Percentiles rank a stretch among this genome's conserved stretches.
phyloP scores from a whole-genome alignment of 352 stramenopile genomes.

The Phytophthora crassamura region DNA sequence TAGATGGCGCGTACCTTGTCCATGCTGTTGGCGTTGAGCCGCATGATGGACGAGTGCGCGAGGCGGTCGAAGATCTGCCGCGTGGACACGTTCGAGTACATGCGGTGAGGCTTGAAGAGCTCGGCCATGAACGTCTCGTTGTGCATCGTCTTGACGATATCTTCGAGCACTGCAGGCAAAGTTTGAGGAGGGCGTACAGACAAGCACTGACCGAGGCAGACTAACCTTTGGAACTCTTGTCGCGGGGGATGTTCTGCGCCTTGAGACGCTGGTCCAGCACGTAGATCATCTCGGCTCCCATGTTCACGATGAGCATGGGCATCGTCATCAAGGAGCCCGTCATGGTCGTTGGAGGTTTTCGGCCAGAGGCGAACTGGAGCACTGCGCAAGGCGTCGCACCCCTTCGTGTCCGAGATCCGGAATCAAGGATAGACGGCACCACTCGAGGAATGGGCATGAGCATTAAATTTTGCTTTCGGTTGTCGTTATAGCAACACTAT shows the following conservation, averaged over 20 bases:
- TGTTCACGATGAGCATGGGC: conserved; percentile 94
- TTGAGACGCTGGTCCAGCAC: conserved; percentile 93
- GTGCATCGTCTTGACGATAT: conserved; percentile 94
- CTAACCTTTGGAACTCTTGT: conserved; percentile 88
- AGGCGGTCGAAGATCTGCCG: conserved; percentile 93
- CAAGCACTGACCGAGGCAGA: not conserved
- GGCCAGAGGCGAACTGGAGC: not conserved
- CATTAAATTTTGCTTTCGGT: too few species aligned
- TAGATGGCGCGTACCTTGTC: conserved; percentile 71
- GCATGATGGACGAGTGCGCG: conserved; percentile 95
- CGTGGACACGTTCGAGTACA: conserved; percentile 91
- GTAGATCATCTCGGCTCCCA: conserved; percentile 95
- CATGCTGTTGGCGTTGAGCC: conserved; percentile 94
- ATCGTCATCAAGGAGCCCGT: conserved; percentile 84
- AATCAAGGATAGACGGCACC: too few species aligned
- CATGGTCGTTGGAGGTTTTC: conserved; percentile 34
- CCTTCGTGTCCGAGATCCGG: conserved; percentile 25
- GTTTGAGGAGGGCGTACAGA: not conserved
- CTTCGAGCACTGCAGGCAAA: conserved; percentile 74
- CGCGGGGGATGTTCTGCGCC: conserved; percentile 89
- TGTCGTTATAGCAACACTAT: too few species aligned
- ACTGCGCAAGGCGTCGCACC: conserved; percentile 18
- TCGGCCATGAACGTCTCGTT: conserved; percentile 92
- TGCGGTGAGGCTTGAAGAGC: conserved; percentile 93
- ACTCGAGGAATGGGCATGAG: too few species aligned